These are phyloP conservation scores for Adansonia gregorii DNA, from an alignment of 441 rosid genomes.

Conservation along the genomic window DNA sequence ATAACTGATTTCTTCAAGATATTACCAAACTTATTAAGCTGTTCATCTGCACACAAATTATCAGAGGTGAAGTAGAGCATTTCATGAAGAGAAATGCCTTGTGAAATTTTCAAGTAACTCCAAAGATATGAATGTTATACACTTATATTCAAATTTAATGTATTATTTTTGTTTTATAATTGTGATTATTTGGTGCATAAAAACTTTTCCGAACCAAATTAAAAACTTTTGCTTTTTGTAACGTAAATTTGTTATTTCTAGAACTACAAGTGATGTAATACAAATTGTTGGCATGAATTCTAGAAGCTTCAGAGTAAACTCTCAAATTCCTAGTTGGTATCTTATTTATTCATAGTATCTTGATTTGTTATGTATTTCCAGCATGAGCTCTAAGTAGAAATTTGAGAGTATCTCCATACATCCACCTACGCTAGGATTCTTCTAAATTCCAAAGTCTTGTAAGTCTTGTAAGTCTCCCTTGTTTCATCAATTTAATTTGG, in stretches of 20 bases:
- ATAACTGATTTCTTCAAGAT: neutral
- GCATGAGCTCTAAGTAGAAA: neutral
- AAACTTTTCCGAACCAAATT: neutral
- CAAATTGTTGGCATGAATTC: neutral
- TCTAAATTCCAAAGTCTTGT: neutral
- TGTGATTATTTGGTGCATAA: neutral
- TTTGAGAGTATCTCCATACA: neutral
- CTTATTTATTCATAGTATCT: neutral
- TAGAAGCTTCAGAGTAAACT: neutral
- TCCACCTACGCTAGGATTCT: neutral
- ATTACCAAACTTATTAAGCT: neutral
- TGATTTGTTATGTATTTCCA: neutral
- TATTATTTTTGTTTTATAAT: neutral
- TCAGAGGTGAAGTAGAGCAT: neutral
- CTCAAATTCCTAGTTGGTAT: neutral
- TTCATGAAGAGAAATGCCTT: neutral
- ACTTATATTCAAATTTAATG: neutral
- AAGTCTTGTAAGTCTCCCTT: neutral
- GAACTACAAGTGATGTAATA: neutral
- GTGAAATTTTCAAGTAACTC: neutral
- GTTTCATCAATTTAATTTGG: neutral
- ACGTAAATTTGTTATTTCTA: neutral
- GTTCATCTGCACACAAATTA: neutral
- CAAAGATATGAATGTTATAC: neutral
- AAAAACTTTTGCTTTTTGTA: neutral